Conservation (phyloP, 495 filamentous ascomycete genomes). For the Clohesyomyces aquaticus region DNA sequence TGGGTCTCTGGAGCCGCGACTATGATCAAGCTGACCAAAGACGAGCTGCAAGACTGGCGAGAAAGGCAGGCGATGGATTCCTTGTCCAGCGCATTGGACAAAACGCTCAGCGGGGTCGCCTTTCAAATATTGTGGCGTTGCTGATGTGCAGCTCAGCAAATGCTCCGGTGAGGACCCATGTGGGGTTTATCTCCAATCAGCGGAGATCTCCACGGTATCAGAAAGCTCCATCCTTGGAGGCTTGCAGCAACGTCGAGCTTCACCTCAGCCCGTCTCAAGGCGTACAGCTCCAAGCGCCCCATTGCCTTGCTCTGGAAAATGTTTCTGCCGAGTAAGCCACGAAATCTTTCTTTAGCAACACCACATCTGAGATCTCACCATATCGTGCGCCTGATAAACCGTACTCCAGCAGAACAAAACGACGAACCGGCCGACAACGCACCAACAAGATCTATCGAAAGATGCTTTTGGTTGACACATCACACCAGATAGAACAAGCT, state of each 20-base stretch:
- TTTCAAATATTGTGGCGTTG: slow-evolving; percentile 30
- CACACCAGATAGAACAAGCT: neutral
- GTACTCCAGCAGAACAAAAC: neutral
- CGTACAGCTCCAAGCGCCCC: neutral
- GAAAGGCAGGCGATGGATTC: no score
- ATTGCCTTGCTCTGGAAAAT: neutral
- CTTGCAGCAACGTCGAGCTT: slow-evolving; percentile 7
- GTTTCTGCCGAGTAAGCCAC: slow-evolving; percentile 2
- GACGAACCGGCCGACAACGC: neutral
- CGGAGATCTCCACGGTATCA: neutral
- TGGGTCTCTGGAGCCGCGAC: no score
- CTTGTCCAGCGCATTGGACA: no score
- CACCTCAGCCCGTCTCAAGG: slow-evolving; percentile 20
- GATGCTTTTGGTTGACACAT: neutral
- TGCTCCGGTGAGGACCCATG: slow-evolving; percentile 8
- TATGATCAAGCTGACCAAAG: neutral
- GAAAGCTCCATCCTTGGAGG: neutral
- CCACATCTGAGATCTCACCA: neutral
- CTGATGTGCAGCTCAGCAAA: neutral
- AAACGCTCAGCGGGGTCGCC: neutral
- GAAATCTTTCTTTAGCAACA: slow-evolving; percentile 10
- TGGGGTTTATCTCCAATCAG: slow-evolving; percentile 14
- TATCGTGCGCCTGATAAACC: neutral
- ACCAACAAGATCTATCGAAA: neutral
- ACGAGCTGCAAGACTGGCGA: neutral